Conservation (phyloP, 2,329 filamentous ascomycete species). For the Didymella keratinophila region DNA sequence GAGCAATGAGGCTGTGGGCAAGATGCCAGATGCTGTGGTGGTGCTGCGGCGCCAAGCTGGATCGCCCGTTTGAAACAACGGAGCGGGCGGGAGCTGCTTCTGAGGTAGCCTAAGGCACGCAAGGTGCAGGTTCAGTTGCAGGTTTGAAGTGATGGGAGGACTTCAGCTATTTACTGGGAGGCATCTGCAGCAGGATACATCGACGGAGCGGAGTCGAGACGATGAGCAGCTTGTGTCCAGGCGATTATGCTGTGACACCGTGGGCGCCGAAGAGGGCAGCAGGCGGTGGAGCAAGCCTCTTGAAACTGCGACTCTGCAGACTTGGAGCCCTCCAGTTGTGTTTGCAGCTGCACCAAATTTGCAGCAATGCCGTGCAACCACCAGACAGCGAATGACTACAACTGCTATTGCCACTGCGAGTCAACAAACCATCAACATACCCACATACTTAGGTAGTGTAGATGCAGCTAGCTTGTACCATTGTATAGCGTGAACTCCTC, state of each 20-base stretch:
- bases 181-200: background rate
- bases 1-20: slow-evolving; percentile 26
- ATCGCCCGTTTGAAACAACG: slow-evolving; percentile 34
- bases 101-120: background rate
- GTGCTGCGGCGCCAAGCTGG: slow-evolving; percentile 32
- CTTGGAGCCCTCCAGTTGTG: too few species aligned
- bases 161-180: too few species aligned
- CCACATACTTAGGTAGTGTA: too few species aligned
- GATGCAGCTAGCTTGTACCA: too few species aligned
- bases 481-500: background rate
- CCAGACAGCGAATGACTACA: too few species aligned
- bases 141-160: background rate
- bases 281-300: background rate
- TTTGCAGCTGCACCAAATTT: background rate
- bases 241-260: slow-evolving; percentile 9
- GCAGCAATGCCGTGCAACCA: background rate
- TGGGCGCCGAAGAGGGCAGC: background rate
- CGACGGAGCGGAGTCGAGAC: background rate
- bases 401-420: too few species aligned
- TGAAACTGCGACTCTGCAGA: background rate
- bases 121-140: background rate
- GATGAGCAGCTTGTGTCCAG: background rate
- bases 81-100: slow-evolving; percentile 28
- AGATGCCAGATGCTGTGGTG: slow-evolving; percentile 29
- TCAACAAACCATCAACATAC: too few species aligned